phyloP scores from a whole-genome alignment of 352 stramenopile genomes.

The Globisporangium lucens region DNA sequence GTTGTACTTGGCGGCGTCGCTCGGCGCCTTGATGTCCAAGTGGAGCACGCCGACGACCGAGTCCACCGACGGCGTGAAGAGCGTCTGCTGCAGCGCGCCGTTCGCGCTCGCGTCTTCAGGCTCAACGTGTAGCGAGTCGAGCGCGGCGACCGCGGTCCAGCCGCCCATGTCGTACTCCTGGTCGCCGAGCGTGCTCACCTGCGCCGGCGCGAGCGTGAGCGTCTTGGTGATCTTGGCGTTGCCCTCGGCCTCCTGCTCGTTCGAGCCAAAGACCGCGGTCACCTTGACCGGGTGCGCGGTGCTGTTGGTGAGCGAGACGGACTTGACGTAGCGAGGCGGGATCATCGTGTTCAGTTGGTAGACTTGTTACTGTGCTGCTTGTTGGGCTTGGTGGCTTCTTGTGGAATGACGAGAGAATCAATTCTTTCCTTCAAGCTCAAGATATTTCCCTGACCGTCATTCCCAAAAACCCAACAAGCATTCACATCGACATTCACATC shows the following conservation, averaged over 20 bases:
- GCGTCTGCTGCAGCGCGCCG: constrained; percentile 30
- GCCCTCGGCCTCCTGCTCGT: constrained; percentile 60
- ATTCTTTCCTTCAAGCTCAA: background rate
- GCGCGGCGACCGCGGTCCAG: constrained; percentile 59
- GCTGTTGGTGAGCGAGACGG: constrained; percentile 70
- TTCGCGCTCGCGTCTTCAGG: constrained; percentile 20
- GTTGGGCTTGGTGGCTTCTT: constrained; percentile 9
- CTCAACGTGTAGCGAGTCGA: constrained; percentile 60
- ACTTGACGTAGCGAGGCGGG: constrained; percentile 68
- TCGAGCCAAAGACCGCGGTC: constrained; percentile 62
- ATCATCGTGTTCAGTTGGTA: constrained; percentile 15
- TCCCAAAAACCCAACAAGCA: background rate
- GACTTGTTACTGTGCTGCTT: background rate
- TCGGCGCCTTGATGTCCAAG: constrained; percentile 50
- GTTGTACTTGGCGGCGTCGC: constrained; percentile 29
- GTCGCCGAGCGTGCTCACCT: constrained; percentile 40
- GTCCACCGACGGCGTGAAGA: constrained; percentile 54
- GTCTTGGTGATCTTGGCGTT: constrained; percentile 66
- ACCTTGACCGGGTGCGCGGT: constrained; percentile 54
- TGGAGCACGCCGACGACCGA: constrained; percentile 58
- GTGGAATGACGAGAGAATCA: constrained; percentile 5
- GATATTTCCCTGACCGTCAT: background rate
- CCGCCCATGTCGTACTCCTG: constrained; percentile 80
- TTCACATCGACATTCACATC: background rate
- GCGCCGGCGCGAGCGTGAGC: constrained; percentile 40